Evolutionary conservation across 106 monocot species (phyloP).

Genomic region (Dendrobium nobile): DNA sequence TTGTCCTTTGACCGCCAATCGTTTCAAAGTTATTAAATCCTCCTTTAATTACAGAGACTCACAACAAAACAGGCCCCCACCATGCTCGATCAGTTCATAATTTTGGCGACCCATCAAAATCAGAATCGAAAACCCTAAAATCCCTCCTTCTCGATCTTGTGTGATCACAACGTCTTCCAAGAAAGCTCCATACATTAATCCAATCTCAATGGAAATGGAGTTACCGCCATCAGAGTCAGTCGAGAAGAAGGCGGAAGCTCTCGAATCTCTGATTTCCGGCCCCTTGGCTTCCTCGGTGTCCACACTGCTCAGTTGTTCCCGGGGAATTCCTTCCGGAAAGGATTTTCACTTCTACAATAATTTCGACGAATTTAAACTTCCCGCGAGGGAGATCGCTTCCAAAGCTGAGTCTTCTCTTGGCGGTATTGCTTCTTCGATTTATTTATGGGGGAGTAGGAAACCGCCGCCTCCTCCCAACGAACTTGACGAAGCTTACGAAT

Average conservation of each 20-base stretch:
- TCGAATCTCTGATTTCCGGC: conserved; percentile 33
- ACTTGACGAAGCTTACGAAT: conserved; percentile 47
- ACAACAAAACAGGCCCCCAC: no score
- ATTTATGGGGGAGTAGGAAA: conserved; percentile 14
- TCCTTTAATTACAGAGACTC: no score
- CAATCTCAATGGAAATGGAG: conserved; percentile 21
- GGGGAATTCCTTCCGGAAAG: conserved; percentile 36
- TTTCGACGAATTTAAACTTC: conserved; percentile 52
- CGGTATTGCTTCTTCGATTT: conserved; percentile 16
- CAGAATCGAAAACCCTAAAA: not conserved
- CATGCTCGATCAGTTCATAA: not conserved
- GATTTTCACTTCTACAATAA: conserved; percentile 81
- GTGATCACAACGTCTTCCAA: not conserved
- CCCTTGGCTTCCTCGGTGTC: conserved; percentile 40
- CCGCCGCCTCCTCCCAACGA: conserved; percentile 32
- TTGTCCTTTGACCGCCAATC: no score
- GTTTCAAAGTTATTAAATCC: no score
- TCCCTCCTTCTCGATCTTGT: not conserved
- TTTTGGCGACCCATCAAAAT: not conserved
- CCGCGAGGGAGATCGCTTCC: conserved; percentile 17
- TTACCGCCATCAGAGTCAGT: conserved; percentile 10
- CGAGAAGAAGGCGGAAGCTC: conserved; percentile 33
- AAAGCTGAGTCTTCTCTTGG: conserved; percentile 25
- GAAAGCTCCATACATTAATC: not conserved
- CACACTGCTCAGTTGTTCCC: conserved; percentile 34